Evolutionary conservation across 2,329 filamentous ascomycete genomes (phyloP), one percentile per base, ranked within the genome.

Genomic region (Setomelanomma holmii): DNA sequence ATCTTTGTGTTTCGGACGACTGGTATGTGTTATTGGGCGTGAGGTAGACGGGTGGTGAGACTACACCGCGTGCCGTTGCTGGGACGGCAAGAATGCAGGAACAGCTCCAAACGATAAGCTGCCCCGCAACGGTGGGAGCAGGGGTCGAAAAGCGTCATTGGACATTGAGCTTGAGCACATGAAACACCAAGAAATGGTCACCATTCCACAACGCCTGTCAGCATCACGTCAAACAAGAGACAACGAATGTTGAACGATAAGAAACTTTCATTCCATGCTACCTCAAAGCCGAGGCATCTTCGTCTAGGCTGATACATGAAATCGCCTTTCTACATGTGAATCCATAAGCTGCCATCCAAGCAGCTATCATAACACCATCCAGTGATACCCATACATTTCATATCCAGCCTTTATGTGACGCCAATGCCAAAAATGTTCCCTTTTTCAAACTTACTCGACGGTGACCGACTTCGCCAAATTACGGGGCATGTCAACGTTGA

Each of bases 381-480:
- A 17, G 22, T 43, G 33, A 39, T 49, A 62, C 55, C 60, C 69
- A 61, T 57, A 61, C 46, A 49, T 39, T 47, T 61, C 56, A 60
- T 62, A 58, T 60, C 63, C 60, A 64, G 55, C 51, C 56, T 53
- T 49, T 58, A 51, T 52, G 46, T 44, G 54, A 55, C 56, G 51
- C 56, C 49, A 55, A 60, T 45, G 41, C 46, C 42, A 62, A 51
- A 51, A 35, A 39, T 30, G 35, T 48, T 58, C 36, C 55, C 43
- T 39, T 38, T 53, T 44, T 39, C 40, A 50, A 52, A 20, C 73
- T 83, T 93, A 99, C 86, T 99, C 95, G 66, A 99, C 95, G 60
- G 95, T 99, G 61, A 99, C 95, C 60, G 92, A 96, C 87, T 99
- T 99, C 77, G 95, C 95, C 80, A 99, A 81, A 83, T 99, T 99